Conservation (phyloP, 768 basidiomycete genomes). For the Auricularia sp. region DNA sequence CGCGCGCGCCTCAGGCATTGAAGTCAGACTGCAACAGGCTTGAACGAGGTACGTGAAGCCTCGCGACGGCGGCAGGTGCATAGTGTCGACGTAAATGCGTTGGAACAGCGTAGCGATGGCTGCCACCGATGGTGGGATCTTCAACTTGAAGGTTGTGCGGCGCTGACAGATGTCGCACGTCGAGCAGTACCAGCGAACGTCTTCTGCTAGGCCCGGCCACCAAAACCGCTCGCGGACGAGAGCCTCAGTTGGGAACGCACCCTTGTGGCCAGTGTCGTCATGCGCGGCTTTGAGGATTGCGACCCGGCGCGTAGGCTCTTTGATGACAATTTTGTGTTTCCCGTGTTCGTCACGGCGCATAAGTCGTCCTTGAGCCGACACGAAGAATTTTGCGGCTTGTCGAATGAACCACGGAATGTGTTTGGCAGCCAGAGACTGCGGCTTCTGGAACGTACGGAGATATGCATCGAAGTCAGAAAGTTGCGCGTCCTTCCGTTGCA, state of each 20-base stretch:
- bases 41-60: constrained; percentile 25
- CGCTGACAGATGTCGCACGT: constrained; percentile 27
- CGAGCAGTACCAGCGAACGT: constrained; percentile 24
- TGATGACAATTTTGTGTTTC: constrained; percentile 3
- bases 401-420: neutral
- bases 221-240: constrained; percentile 11
- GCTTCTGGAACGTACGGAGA: neutral
- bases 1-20: constrained; percentile 23
- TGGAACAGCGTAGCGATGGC: constrained; percentile 18
- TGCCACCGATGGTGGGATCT: constrained; percentile 16
- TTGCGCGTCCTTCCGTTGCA: neutral
- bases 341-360: constrained; percentile 15
- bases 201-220: constrained; percentile 18
- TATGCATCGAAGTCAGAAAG: neutral
- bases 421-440: neutral
- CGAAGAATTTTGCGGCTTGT: neutral
- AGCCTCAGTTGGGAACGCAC: constrained; percentile 7
- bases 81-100: constrained; percentile 5
- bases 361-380: constrained; percentile 12
- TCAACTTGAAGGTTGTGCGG: constrained; percentile 12
- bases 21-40: constrained; percentile 24
- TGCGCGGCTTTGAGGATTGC: constrained; percentile 13
- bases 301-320: neutral
- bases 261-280: constrained; percentile 14
- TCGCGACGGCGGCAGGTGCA: constrained; percentile 1